Percentiles rank a stretch among this genome's conserved stretches.
phyloP scores from a whole-genome alignment of 352 stramenopile genomes.

The Phytophthora megakarya region DNA sequence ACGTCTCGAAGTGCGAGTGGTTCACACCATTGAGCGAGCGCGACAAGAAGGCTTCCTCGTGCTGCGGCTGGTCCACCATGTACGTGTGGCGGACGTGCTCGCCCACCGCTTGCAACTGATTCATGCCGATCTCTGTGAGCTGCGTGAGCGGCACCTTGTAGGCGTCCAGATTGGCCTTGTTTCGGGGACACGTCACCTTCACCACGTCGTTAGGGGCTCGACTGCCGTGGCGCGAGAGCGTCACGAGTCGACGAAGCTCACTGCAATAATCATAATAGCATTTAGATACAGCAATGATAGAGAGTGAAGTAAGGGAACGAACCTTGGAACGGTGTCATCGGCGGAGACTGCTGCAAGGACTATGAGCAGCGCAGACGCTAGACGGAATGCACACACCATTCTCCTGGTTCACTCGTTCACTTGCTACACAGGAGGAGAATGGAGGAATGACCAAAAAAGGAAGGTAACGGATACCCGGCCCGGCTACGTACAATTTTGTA shows the following conservation, averaged over 20 bases:
- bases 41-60: conserved; percentile 68
- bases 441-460: conserved; percentile 13
- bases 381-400: conserved; percentile 21
- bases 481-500: conserved; percentile 2
- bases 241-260: conserved; percentile 75
- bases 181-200: conserved; percentile 62
- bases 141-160: conserved; percentile 86
- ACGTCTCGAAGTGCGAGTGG: conserved; percentile 83
- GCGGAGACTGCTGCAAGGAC: conserved; percentile 11
- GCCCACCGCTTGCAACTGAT: conserved; percentile 69
- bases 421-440: conserved; percentile 5
- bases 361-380: conserved; percentile 23
- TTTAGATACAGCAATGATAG: not conserved
- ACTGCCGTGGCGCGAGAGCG: conserved; percentile 80
- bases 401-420: not conserved
- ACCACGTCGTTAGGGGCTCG: conserved; percentile 76
- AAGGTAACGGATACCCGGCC: not conserved
- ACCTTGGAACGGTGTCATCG: conserved; percentile 24
- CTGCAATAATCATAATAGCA: conserved; percentile 31
- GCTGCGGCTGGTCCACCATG: conserved; percentile 43
- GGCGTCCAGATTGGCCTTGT: conserved; percentile 65
- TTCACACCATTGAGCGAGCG: conserved; percentile 71
- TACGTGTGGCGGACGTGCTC: conserved; percentile 76
- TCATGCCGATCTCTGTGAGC: conserved; percentile 84
- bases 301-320: not conserved